These are phyloP conservation scores for Hyaloscypha variabilis DNA, from an alignment of 495 filamentous ascomycete species.

Conservation along the genomic window DNA sequence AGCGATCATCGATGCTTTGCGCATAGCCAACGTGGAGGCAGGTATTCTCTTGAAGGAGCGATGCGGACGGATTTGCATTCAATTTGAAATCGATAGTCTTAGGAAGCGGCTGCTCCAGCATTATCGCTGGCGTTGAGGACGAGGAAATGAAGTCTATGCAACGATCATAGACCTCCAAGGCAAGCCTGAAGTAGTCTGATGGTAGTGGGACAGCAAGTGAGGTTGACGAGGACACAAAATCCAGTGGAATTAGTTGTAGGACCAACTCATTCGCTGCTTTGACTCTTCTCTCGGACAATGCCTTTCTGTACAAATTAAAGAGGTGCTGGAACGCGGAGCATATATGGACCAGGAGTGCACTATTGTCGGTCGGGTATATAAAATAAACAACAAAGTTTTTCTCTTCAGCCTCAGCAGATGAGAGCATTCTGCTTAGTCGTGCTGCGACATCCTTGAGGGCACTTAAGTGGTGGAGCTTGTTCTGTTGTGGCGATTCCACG, in stretches of 20 bases:
- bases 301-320: conserved; percentile 66
- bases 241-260: conserved; percentile 79
- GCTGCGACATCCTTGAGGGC: conserved; percentile 37
- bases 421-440: conserved; percentile 42
- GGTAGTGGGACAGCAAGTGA: conserved; percentile 69
- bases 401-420: conserved; percentile 45
- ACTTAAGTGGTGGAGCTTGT: conserved; percentile 26
- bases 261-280: conserved; percentile 67
- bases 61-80: conserved; percentile 62
- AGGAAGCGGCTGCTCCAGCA: conserved; percentile 73
- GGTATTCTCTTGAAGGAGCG: conserved; percentile 79
- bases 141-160: conserved; percentile 61
- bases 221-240: conserved; percentile 66
- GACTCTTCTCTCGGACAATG: conserved; percentile 53
- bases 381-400: conserved; percentile 85
- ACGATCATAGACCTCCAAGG: conserved; percentile 85
- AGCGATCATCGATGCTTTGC: conserved; percentile 77
- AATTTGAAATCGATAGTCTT: conserved; percentile 80
- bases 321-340: conserved; percentile 79
- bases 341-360: conserved; percentile 69
- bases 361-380: conserved; percentile 71
- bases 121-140: conserved; percentile 68
- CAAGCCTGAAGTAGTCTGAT: conserved; percentile 66
- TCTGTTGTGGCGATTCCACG: conserved; percentile 20
- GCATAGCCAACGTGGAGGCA: conserved; percentile 88